phyloP scores from a whole-genome alignment of 495 filamentous ascomycete species.

The Lasiosphaeriaceae sp. region DNA sequence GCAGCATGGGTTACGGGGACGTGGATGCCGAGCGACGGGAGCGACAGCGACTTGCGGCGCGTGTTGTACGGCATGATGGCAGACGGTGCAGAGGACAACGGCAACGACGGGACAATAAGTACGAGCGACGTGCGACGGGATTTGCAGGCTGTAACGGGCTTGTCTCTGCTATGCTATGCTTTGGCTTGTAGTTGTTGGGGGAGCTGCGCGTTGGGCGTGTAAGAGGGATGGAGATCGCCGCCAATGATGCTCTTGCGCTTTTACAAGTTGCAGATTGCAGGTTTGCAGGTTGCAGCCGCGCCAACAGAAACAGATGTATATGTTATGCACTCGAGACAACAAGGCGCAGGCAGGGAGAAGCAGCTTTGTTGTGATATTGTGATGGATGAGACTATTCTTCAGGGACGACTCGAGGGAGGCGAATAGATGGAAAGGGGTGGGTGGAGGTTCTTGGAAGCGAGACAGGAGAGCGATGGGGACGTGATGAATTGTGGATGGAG shows the following conservation, averaged over 20 bases:
- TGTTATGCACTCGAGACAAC: background rate
- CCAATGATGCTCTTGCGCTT: no score
- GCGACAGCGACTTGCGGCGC: conserved; percentile 90
- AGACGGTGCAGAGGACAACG: background rate
- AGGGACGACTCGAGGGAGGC: background rate
- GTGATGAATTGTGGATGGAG: conserved; percentile 3
- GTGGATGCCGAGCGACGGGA: conserved; percentile 90
- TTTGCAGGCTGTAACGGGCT: conserved; percentile 17
- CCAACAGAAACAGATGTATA: background rate
- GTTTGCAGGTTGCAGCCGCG: background rate
- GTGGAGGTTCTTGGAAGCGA: background rate
- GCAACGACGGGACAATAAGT: conserved; percentile 1
- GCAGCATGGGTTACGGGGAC: conserved; percentile 68
- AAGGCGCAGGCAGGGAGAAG: background rate
- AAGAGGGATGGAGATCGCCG: conserved; percentile 7
- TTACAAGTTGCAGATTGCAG: no score
- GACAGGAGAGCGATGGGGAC: background rate
- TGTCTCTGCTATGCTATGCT: background rate
- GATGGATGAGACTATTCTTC: background rate
- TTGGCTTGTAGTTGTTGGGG: background rate
- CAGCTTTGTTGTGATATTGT: background rate
- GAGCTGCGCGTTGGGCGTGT: background rate
- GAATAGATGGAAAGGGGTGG: background rate
- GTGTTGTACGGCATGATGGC: conserved; percentile 80
- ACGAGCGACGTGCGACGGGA: conserved; percentile 11